Percentiles rank a stretch among this genome's conserved stretches.
Conservation (phyloP, 1,284 basidiomycete species). For the Polyporus tsugae region DNA sequence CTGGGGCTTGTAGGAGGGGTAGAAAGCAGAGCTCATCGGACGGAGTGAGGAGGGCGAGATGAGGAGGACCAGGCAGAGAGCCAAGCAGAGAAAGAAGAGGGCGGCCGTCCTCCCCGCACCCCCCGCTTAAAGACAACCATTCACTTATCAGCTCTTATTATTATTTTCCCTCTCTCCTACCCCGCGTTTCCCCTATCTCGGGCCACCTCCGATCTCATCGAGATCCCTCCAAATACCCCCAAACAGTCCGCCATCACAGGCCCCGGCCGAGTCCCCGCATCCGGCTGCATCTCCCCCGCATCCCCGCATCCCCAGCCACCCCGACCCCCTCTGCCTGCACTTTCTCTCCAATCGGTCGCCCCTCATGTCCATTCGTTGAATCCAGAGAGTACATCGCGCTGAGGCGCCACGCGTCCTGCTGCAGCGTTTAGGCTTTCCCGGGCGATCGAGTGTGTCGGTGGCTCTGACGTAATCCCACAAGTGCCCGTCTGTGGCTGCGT, state of each 20-base stretch:
- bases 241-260: constrained; percentile 29
- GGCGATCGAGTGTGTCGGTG: constrained; percentile 25
- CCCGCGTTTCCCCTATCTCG: constrained; percentile 25
- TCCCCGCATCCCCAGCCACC: constrained; percentile 21
- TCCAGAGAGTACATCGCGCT: neutral
- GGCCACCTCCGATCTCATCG: constrained; percentile 15
- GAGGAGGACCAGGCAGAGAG: neutral
- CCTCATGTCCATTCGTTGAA: too few relatives aligned
- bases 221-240: constrained; percentile 18
- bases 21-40: constrained; percentile 39
- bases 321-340: neutral
- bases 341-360: neutral
- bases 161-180: constrained; percentile 29
- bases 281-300: constrained; percentile 28
- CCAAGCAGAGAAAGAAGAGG: constrained; percentile 20
- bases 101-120: constrained; percentile 33
- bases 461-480: constrained; percentile 28
- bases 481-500: constrained; percentile 15
- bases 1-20: constrained; percentile 49
- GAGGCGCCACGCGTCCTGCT: neutral
- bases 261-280: constrained; percentile 32
- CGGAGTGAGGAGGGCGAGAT: constrained; percentile 19
- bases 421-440: constrained; percentile 8
- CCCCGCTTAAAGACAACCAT: constrained; percentile 32
- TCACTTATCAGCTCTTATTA: constrained; percentile 32